Base-by-base conservation (phyloP, 2,329 filamentous ascomycete species). In the Trichophyton equinum region DNA sequence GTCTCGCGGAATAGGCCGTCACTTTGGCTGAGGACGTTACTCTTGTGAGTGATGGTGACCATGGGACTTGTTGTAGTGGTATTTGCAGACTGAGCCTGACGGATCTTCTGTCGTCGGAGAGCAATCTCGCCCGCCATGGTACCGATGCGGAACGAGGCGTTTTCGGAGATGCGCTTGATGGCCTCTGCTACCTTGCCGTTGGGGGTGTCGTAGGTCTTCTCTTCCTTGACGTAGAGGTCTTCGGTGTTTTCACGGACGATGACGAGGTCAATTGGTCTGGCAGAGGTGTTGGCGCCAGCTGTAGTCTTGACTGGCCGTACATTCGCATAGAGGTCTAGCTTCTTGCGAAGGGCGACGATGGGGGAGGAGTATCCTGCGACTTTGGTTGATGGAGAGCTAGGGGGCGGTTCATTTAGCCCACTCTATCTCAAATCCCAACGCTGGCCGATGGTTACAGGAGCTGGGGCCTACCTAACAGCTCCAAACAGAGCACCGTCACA, bases 211-310 rank as follows among this genome's bases (percentile, higher is more conserved):
- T 84, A 86, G 22, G 91, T 96, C 74, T 81, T 86, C 79, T 99
- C 94, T 75, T 97, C 88, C 79, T 97, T 97, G 69, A 99, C 92
- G 76, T 96, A 96, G 46, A 99, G 82, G 74, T 99, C 94, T 79
- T 99, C 94, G 36, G 94, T 99, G 80, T 99, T 99, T 78, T 99
- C 94, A 66, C 94, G 89, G 60, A 97, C 94, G 70, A 97, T 99
- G 70, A 99, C 94, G 74, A 99, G 87, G 77, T 99, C 94, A 71
- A 96, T 91, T 65, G 88, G 87, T 69, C 80, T 82, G 53, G 76
- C 67, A 8, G 75, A 73, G 61, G 72, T 69, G 36, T 71, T 72
- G 64, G 73, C 71, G 30, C 74, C 75, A 60, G 83, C 82, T 38
- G 84, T 87, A 53, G 87, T 88, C 80, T 96, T 96, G 74, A 97